Evolutionary conservation across 2,329 filamentous ascomycete genomes (phyloP), one percentile per base, ranked within the genome.

Genomic region (Didymella sp.): DNA sequence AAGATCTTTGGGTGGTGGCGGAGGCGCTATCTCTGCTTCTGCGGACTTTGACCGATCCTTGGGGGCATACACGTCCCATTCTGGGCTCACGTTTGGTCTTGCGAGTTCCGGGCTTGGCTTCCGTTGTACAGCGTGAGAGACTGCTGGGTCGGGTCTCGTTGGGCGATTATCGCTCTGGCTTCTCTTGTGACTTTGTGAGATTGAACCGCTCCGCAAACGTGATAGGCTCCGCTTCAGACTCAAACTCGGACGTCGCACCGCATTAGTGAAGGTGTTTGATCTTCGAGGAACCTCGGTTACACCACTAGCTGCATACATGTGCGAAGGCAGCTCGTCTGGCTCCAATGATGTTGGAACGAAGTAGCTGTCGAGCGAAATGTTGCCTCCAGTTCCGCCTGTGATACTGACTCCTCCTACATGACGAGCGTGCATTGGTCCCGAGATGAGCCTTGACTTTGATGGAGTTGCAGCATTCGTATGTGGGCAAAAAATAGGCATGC

Each of bases 351-450:
- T 55, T 5, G 56, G 60, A 35, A 60, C 35, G 58, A 67, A 65
- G 58, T 68, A 67, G 56, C 55, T 52, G 60, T 63, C 52, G 19
- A 62, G 51, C n/a, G 59, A 59, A 22, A 64, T 62, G 13, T 59
- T 53, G 48, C 54, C 54, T 15, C 54, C 58, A 8, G 58, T 62
- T 15, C 50, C 59, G 12, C 67, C 67, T 40, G 63, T 62, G 6
- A 75, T 58, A 48, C 62, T 68, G 27, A 74, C 67, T 27, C 72
- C 73, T 47, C 66, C 62, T 8, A 75, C 67, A 59, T 76, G 71
- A 19, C 64, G 68, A 25, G 68, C 71, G 56, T 75, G 66, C 55
- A 73, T 73, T 6, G 72, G 73, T 8, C 58, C 58, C 19, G 72
- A 74, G 37, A 76, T 76, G 17, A 66, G 60, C 22, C 61, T 58